Conservation (phyloP, 208 protist species). For the Zelonia costaricensis region DNA sequence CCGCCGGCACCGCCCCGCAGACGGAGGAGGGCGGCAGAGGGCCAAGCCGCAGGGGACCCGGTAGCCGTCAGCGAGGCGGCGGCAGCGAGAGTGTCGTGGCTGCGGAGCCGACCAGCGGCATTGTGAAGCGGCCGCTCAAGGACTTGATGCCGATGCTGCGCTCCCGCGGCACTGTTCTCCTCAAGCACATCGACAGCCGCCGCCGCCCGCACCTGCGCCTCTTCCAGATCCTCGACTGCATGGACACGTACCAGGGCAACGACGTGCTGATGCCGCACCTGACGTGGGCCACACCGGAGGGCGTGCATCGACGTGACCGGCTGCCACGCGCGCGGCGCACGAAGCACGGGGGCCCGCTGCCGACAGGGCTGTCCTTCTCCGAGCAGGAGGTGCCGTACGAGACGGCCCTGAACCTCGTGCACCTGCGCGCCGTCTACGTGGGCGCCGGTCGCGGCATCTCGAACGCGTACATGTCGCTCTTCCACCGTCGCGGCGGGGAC, state of each 20-base stretch:
- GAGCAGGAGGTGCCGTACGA: slow-evolving; percentile 30
- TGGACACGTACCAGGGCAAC: slow-evolving; percentile 27
- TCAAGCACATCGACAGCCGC: slow-evolving; percentile 42
- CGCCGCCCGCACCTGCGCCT: slow-evolving; percentile 58
- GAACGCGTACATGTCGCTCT: slow-evolving; percentile 13
- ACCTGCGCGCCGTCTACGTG: slow-evolving; percentile 47
- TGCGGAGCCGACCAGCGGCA: slow-evolving; percentile 28
- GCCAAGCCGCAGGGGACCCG: too few species aligned
- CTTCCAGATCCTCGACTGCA: slow-evolving; percentile 63
- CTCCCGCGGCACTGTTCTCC: slow-evolving; percentile 27
- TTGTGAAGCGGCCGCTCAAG: slow-evolving; percentile 48
- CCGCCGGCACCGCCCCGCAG: too few species aligned
- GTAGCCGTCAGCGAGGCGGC: too few species aligned
- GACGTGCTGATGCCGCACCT: slow-evolving; percentile 73
- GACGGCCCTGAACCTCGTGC: slow-evolving; percentile 47
- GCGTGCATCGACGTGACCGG: slow-evolving; percentile 2
- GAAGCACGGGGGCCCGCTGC: slow-evolving; percentile 15
- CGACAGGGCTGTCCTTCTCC: slow-evolving; percentile 27
- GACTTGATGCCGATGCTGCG: slow-evolving; percentile 63
- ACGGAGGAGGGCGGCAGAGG: too few species aligned
- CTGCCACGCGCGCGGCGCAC: not conserved
- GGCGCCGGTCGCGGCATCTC: slow-evolving; percentile 24
- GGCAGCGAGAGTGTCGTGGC: not conserved
- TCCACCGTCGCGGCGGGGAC: slow-evolving; percentile 7
- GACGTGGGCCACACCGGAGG: slow-evolving; percentile 37